A percentile compares a stretch with the other conserved stretches of the same genome.
Evolutionary conservation across 805 yeast genomes (phyloP).

Genomic region (Myxozyma neotropica): DNA sequence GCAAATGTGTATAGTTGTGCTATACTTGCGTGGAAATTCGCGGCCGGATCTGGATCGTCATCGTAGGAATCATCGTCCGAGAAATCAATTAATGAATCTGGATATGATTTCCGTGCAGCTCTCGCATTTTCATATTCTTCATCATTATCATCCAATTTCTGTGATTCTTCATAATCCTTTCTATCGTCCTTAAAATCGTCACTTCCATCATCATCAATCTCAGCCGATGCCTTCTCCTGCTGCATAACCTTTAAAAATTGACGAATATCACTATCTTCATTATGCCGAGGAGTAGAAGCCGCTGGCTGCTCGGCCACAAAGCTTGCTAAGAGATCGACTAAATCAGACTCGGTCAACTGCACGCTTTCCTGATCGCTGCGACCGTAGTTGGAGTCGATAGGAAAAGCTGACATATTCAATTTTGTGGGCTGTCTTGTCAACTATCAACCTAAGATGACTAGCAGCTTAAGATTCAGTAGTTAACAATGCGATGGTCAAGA

Average conservation of each 20-base stretch:
- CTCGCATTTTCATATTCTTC: background rate
- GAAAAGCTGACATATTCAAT: background rate
- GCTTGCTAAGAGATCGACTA: constrained; percentile 6
- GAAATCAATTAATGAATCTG: constrained; percentile 9
- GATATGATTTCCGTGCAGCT: constrained; percentile 1
- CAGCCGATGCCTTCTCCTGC: background rate
- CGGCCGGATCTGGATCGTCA: background rate
- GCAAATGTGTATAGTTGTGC: constrained; percentile 8
- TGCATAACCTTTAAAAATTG: background rate
- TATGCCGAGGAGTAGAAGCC: background rate
- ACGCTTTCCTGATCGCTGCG: background rate
- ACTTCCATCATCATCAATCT: background rate
- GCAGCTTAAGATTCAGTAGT: too few relatives aligned
- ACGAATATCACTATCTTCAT: constrained; percentile 2
- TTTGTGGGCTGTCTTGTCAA: too few relatives aligned
- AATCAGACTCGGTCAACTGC: constrained; percentile 11
- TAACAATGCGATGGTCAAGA: too few relatives aligned
- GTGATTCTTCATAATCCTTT: too few relatives aligned
- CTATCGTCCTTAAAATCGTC: background rate
- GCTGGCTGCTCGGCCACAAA: constrained; percentile 3
- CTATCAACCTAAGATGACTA: too few relatives aligned
- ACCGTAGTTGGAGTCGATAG: background rate
- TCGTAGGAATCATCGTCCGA: constrained; percentile 4
- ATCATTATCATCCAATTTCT: too few relatives aligned
- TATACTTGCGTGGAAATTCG: constrained; percentile 8